Evolutionary conservation across 768 basidiomycete species (phyloP).

Genomic region (Mrakia blollopis): DNA sequence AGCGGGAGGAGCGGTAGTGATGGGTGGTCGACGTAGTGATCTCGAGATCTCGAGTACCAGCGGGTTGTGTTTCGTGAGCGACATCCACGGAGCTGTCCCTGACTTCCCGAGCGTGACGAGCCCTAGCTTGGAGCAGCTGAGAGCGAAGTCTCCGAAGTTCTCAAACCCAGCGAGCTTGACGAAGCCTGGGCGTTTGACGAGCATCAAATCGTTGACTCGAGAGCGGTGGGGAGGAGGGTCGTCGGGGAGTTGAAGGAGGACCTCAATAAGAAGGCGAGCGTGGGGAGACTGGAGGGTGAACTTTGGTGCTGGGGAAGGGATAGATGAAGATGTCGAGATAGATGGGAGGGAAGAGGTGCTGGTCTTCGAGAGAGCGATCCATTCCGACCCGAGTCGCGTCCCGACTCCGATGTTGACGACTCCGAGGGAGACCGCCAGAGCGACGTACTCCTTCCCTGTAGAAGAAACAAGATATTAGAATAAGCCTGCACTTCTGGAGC

Average conservation of each 20-base stretch:
- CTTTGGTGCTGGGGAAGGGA: background rate
- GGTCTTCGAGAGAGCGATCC: background rate
- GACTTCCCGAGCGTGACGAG: background rate
- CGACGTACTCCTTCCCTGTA: background rate
- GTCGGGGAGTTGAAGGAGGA: background rate
- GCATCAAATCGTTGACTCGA: conserved; percentile 3
- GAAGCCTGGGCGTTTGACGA: background rate
- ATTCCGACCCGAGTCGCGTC: background rate
- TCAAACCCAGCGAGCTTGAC: background rate
- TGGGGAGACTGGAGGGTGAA: background rate
- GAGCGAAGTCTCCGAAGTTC: background rate
- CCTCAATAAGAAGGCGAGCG: background rate
- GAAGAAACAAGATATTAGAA: background rate
- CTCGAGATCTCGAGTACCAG: background rate
- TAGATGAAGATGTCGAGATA: too few species aligned
- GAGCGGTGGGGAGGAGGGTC: background rate
- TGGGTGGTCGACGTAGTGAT: too few species aligned
- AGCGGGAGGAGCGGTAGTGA: too few species aligned
- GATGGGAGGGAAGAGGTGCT: too few species aligned
- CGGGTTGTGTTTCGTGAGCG: background rate
- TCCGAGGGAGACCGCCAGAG: background rate
- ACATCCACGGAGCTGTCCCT: background rate
- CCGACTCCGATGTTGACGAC: background rate
- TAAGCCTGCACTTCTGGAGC: too few species aligned
- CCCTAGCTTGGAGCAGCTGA: background rate